phyloP scores from a whole-genome alignment of 352 stramenopile species.

The Peronospora farinosa region DNA sequence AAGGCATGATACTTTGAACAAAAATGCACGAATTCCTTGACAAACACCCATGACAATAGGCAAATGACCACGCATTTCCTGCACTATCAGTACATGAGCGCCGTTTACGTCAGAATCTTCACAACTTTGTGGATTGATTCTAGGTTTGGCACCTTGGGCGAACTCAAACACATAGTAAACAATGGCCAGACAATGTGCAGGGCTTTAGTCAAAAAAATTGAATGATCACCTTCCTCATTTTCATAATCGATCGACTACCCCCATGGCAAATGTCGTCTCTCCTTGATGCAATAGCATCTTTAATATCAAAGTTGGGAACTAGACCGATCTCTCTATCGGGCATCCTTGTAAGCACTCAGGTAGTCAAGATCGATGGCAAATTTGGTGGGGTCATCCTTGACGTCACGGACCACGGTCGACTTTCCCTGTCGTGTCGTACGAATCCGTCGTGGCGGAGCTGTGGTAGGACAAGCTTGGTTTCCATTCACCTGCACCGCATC shows the following conservation, averaged over 20 bases:
- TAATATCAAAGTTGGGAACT: constrained; percentile 2
- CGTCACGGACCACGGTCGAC: constrained; percentile 10
- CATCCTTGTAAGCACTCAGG: constrained; percentile 26
- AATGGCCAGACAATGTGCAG: too few species aligned
- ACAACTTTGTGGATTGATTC: too few species aligned
- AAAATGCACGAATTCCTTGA: too few species aligned
- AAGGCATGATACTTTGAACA: too few species aligned
- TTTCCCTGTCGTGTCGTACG: constrained; percentile 15
- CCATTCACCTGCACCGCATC: constrained; percentile 24
- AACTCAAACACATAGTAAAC: too few species aligned
- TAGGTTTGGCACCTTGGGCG: too few species aligned
- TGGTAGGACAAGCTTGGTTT: constrained; percentile 7
- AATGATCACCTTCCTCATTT: neutral
- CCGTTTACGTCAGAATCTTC: too few species aligned
- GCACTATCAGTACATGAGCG: too few species aligned
- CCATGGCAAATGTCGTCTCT: neutral
- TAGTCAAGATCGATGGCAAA: constrained; percentile 25
- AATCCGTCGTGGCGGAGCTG: constrained; percentile 20
- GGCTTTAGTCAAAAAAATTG: too few species aligned
- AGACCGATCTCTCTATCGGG: constrained; percentile 3
- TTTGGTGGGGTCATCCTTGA: constrained; percentile 1
- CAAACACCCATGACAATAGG: too few species aligned
- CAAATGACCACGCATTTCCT: too few species aligned
- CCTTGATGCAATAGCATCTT: neutral
- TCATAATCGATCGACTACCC: constrained; percentile 1